Conservation (phyloP, 108 stramenopile species). For the Nitzschia inconspicua region DNA sequence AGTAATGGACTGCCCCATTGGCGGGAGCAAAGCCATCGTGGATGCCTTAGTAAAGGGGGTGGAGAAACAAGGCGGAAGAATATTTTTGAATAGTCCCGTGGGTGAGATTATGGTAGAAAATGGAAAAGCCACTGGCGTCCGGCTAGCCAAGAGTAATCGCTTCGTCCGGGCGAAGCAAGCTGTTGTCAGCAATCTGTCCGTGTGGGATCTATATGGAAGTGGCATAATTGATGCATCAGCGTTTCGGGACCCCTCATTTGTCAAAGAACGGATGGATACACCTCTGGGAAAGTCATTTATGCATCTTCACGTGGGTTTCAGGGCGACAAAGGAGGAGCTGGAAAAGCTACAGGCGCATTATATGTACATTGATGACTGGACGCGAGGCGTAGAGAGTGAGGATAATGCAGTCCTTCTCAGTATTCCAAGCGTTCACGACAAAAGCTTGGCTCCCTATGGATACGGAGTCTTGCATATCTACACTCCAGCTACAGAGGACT, state of each 20-base stretch:
- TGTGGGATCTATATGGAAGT: slow-evolving; percentile 67
- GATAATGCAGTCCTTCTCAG: slow-evolving; percentile 84
- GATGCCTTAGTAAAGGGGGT: slow-evolving; percentile 87
- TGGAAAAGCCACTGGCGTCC: slow-evolving; percentile 56
- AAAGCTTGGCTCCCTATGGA: slow-evolving; percentile 77
- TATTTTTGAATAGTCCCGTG: slow-evolving; percentile 62
- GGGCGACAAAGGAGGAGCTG: slow-evolving; percentile 57
- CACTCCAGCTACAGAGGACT: slow-evolving; percentile 82
- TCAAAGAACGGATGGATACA: slow-evolving; percentile 44
- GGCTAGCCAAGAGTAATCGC: slow-evolving; percentile 28
- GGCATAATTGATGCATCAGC: slow-evolving; percentile 47
- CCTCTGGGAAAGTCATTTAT: slow-evolving; percentile 69
- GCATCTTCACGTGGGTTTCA: slow-evolving; percentile 86
- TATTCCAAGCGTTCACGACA: slow-evolving; percentile 86
- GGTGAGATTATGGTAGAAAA: slow-evolving; percentile 64
- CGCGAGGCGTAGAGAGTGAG: slow-evolving; percentile 61
- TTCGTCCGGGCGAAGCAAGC: slow-evolving; percentile 54
- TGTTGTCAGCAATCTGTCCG: slow-evolving; percentile 66
- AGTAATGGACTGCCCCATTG: slow-evolving; percentile 82
- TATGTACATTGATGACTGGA: slow-evolving; percentile 83
- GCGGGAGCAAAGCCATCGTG: slow-evolving; percentile 78
- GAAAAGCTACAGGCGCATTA: slow-evolving; percentile 72
- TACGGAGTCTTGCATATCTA: slow-evolving; percentile 84
- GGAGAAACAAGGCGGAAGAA: slow-evolving; percentile 67
- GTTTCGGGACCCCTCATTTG: slow-evolving; percentile 56